These are phyloP conservation scores for Clausena lansium DNA, from an alignment of 345 rosid genomes.

Conservation along the genomic window DNA sequence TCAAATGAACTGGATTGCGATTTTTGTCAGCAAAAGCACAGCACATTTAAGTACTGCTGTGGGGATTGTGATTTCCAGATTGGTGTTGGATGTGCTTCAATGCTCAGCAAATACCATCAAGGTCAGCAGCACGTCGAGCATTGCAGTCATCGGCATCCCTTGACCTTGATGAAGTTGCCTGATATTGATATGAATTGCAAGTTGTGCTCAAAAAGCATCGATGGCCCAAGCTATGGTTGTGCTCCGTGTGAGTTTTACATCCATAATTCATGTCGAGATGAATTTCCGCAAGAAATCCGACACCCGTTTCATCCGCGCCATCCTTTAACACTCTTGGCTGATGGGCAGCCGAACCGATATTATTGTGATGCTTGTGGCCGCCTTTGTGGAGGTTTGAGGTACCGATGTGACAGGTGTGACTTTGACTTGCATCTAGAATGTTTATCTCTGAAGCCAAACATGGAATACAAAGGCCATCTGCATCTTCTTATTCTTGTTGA, in stretches of 20 bases:
- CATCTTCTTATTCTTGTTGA: not conserved
- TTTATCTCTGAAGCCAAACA: not conserved
- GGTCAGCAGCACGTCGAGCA: not conserved
- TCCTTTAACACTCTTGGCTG: not conserved
- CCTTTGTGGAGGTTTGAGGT: not conserved
- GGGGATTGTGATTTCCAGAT: not conserved
- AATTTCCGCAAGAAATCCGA: not conserved
- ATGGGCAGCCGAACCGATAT: no score
- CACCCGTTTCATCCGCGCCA: not conserved
- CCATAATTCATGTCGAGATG: not conserved
- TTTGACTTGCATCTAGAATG: not conserved
- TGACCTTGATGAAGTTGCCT: not conserved
- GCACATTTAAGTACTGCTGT: accelerated
- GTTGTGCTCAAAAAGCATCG: not conserved
- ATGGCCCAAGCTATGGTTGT: not conserved
- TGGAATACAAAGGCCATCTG: not conserved
- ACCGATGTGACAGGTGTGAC: not conserved
- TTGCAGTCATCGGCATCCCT: not conserved
- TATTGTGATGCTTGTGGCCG: not conserved
- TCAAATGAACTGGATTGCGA: accelerated
- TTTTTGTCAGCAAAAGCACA: not conserved
- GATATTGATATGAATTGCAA: not conserved
- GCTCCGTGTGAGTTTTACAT: not conserved
- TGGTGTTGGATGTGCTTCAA: not conserved
- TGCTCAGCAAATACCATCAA: not conserved